Evolutionary conservation across 768 basidiomycete genomes (phyloP), one percentile per base, ranked within the genome.

Genomic region (Asterophora lycoperdoides): DNA sequence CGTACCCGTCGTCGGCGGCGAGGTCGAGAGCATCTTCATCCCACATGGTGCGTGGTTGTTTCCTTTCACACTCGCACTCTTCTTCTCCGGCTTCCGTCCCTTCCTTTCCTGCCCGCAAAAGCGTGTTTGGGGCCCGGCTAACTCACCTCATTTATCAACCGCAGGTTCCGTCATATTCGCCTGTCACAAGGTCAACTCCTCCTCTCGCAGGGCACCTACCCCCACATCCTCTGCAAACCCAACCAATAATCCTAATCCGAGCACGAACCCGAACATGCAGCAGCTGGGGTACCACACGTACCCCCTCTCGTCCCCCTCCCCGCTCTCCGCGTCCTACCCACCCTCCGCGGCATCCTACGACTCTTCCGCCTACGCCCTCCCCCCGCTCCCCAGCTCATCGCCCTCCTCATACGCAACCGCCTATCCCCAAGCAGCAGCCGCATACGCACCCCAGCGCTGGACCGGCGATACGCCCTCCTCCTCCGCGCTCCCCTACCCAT

Each of bases 1-100:
- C 57, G 79, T 86, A 75, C 72, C 75, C 60, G 74, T 73, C 42
- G 70, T 77, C 49, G 73, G 72, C 42, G 77, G 75, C 50, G 79
- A 84, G 66, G 86, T 91, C 23, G 89, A 91, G 64, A 90, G 87
- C 68, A 84, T 92, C 54, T 92, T 88, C 67, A 89, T 91, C 67
- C 89, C 90, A 64, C 88, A 93, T 79, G 89, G 89, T 86, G 64
- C 58, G 80, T 44, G 33, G n/a, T n/a, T n/a, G n/a, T n/a, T n/a
- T n/a, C 33, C 39, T 20, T 23, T 23, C 23, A 23, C 23, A 23
- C 23, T 23, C 6, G 23, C 23, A 23, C 6, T 6, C 23, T 23
- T 23, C 23, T 6, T 6, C 23, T 23, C 23, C 23, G 23, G 6
- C 23, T 23, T 23, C 23, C 23, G 23, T n/a, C 23, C 23, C 23